A percentile compares a stretch with the other conserved stretches of the same genome.
Evolutionary conservation across 352 stramenopile genomes (phyloP).

Genomic region (Hyaloperonospora brassicae): DNA sequence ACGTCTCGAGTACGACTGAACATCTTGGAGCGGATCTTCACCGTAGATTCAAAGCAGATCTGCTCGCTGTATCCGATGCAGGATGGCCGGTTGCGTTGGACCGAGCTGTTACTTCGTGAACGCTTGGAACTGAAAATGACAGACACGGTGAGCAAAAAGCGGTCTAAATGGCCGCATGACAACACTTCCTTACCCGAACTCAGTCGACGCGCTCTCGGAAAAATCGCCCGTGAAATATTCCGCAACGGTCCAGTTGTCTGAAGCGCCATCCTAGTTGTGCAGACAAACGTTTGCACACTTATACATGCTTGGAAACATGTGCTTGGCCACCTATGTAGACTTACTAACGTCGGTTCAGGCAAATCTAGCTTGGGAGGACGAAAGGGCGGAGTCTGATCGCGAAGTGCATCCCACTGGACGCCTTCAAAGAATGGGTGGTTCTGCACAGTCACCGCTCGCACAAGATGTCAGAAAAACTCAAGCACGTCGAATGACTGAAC

Average conservation of each 20-base stretch:
- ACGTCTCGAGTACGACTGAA: slow-evolving; percentile 70
- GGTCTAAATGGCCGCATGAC: neutral
- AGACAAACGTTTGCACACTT: neutral
- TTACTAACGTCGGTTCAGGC: slow-evolving; percentile 49
- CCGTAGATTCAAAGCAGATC: slow-evolving; percentile 58
- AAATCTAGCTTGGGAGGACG: slow-evolving; percentile 46
- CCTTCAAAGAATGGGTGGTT: slow-evolving; percentile 74
- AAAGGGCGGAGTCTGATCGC: slow-evolving; percentile 48
- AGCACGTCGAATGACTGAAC: neutral
- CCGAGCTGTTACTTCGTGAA: slow-evolving; percentile 58
- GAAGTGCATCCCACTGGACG: slow-evolving; percentile 60
- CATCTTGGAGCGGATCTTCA: slow-evolving; percentile 75
- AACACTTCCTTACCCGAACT: slow-evolving; percentile 33
- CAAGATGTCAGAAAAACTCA: slow-evolving; percentile 5
- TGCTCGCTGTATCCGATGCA: slow-evolving; percentile 64
- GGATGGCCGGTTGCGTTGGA: slow-evolving; percentile 38
- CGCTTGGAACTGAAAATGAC: slow-evolving; percentile 23
- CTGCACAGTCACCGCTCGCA: slow-evolving; percentile 18
- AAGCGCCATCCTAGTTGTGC: slow-evolving; percentile 47
- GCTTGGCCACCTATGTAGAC: neutral
- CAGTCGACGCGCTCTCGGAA: slow-evolving; percentile 62
- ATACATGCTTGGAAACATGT: neutral
- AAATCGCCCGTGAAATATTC: slow-evolving; percentile 81
- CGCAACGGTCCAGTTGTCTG: slow-evolving; percentile 71
- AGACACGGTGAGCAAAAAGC: slow-evolving; percentile 6